Evolutionary conservation across 192 early-diverging fungal species (phyloP).

Genomic region (Backusella tarrabulga): DNA sequence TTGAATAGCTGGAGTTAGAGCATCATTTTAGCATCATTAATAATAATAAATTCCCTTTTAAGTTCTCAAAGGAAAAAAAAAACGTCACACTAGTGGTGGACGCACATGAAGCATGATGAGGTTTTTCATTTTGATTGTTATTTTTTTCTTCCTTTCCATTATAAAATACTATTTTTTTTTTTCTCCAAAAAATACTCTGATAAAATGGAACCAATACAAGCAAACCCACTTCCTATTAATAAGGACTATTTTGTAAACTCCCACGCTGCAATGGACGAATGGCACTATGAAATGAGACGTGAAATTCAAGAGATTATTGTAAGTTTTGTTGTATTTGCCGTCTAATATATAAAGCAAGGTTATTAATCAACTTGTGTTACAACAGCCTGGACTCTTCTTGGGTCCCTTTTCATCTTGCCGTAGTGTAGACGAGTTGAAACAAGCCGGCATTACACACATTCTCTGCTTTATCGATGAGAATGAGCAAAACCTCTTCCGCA

Average conservation of each 20-base stretch:
- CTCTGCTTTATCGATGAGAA: slow-evolving; percentile 69
- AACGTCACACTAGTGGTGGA: background rate
- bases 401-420: slow-evolving; percentile 77
- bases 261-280: slow-evolving; percentile 33
- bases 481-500: slow-evolving; percentile 16
- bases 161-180: background rate
- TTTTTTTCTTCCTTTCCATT: slow-evolving; percentile 11
- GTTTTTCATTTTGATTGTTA: background rate
- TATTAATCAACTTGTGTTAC: background rate
- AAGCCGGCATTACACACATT: slow-evolving; percentile 69
- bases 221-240: background rate
- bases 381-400: slow-evolving; percentile 61
- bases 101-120: background rate
- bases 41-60: background rate
- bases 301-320: slow-evolving; percentile 79
- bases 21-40: background rate
- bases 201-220: background rate
- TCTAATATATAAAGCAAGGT: background rate
- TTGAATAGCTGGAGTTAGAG: slow-evolving; percentile 17
- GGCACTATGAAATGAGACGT: slow-evolving; percentile 77
- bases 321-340: background rate
- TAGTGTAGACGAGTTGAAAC: slow-evolving; percentile 53
- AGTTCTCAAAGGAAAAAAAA: background rate
- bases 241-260: slow-evolving; percentile 9
- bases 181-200: background rate